Conservation (phyloP, 108 stramenopile species). For the Schizochytrium sp. region DNA sequence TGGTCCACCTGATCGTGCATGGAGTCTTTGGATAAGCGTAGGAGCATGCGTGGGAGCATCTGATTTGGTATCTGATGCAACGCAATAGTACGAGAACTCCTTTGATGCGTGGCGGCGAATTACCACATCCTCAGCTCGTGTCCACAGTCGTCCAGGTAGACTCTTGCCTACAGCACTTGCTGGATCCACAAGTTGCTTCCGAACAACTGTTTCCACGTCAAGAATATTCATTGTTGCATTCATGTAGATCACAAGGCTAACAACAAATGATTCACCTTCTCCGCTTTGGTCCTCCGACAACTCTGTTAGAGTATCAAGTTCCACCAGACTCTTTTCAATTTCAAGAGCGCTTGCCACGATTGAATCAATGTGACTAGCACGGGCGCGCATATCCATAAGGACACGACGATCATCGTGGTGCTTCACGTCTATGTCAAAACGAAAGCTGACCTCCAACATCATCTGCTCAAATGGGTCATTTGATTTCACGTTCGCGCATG, state of each 20-base stretch:
- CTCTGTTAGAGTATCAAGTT: neutral
- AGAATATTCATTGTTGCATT: slow-evolving; percentile 1
- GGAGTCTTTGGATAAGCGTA: neutral
- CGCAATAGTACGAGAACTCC: slow-evolving; percentile 17
- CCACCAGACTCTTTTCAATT: neutral
- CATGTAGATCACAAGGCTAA: neutral
- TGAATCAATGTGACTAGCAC: neutral
- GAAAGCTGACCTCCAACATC: slow-evolving; percentile 23
- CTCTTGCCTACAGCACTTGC: neutral
- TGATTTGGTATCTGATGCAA: neutral
- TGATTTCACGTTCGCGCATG: slow-evolving; percentile 1
- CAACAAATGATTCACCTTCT: neutral
- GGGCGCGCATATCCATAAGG: neutral
- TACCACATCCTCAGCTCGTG: neutral
- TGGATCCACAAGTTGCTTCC: neutral
- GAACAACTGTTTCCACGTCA: neutral
- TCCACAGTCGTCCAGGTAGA: neutral
- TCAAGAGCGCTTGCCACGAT: neutral
- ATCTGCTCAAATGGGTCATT: neutral
- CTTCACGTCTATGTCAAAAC: neutral
- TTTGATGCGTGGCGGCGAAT: neutral
- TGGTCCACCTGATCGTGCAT: neutral
- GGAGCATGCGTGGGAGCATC: slow-evolving; percentile 18
- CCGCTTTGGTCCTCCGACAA: neutral
- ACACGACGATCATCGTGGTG: neutral